Evolutionary conservation across 2,329 filamentous ascomycete genomes (phyloP).

Genomic region (Aspergillus brunneoviolaceus): DNA sequence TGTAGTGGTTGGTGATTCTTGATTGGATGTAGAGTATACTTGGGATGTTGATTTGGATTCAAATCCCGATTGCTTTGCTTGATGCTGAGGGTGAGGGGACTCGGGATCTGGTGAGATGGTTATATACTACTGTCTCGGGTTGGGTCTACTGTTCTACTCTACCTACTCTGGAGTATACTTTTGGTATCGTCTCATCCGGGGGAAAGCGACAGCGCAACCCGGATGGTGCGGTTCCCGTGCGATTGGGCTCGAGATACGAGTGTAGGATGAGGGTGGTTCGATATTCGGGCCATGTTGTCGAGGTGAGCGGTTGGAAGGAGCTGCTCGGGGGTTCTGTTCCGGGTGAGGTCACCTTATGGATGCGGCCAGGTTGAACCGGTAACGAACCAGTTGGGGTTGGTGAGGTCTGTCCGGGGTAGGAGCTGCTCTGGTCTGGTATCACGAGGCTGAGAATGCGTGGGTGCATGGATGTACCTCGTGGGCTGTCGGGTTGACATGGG

Average conservation of each 20-base stretch:
- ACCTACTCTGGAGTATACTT: no score
- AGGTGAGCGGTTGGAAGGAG: background rate
- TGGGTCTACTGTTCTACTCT: no score
- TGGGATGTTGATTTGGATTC: background rate
- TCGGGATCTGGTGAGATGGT: no score
- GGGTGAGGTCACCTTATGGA: background rate
- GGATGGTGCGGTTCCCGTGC: background rate
- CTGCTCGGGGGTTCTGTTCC: background rate
- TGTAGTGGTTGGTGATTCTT: background rate
- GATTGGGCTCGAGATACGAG: background rate
- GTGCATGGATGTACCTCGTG: no score
- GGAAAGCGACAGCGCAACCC: no score
- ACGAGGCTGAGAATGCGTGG: background rate
- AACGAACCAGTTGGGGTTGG: no score
- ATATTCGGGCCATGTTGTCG: background rate
- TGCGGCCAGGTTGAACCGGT: no score
- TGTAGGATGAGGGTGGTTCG: background rate
- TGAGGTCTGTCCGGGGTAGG: background rate
- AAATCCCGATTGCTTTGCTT: background rate
- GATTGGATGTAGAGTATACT: background rate
- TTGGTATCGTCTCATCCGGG: no score
- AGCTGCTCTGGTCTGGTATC: background rate
- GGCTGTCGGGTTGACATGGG: no score
- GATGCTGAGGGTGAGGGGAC: no score
- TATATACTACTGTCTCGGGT: no score